phyloP scores from a whole-genome alignment of 495 filamentous ascomycete genomes.

The Lineolata rhizophorae region DNA sequence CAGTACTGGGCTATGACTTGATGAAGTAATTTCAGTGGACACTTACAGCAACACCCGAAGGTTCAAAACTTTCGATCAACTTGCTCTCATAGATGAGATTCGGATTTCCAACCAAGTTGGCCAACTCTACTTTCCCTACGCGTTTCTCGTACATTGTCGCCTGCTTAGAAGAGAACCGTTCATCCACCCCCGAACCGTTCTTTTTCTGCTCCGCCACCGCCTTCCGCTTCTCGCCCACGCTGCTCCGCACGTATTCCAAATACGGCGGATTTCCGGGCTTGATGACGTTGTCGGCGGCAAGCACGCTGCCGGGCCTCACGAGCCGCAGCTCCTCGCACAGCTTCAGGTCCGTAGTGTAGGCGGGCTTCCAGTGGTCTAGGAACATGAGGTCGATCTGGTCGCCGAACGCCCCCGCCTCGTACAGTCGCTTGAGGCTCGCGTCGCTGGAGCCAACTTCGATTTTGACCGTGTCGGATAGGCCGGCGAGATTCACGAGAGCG shows the following conservation, averaged over 20 bases:
- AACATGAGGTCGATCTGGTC: constrained; percentile 44
- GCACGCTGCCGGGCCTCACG: constrained; percentile 34
- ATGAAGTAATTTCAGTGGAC: background rate
- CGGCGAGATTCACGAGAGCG: constrained; percentile 42
- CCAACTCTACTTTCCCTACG: constrained; percentile 20
- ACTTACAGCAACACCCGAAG: constrained; percentile 34
- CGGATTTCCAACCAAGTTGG: constrained; percentile 38
- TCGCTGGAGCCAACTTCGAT: constrained; percentile 46
- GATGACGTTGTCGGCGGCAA: constrained; percentile 55
- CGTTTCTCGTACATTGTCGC: constrained; percentile 21
- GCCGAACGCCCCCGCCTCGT: constrained; percentile 26
- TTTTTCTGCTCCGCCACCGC: constrained; percentile 10
- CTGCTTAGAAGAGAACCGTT: constrained; percentile 10
- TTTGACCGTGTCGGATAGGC: constrained; percentile 38
- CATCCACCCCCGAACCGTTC: constrained; percentile 10
- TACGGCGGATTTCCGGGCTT: constrained; percentile 58
- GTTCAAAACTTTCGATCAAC: constrained; percentile 43
- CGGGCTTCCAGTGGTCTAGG: constrained; percentile 54
- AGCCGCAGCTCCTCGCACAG: constrained; percentile 44
- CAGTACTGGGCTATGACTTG: constrained; percentile 4
- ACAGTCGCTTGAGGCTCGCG: constrained; percentile 31
- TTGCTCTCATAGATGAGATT: constrained; percentile 45
- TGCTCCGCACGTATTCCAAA: constrained; percentile 38
- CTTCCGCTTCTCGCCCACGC: constrained; percentile 25
- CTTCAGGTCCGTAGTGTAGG: constrained; percentile 49